Evolutionary conservation across 139 green algal species (phyloP), one percentile per base, ranked within the genome.

Genomic region (Trebouxia sp.): DNA sequence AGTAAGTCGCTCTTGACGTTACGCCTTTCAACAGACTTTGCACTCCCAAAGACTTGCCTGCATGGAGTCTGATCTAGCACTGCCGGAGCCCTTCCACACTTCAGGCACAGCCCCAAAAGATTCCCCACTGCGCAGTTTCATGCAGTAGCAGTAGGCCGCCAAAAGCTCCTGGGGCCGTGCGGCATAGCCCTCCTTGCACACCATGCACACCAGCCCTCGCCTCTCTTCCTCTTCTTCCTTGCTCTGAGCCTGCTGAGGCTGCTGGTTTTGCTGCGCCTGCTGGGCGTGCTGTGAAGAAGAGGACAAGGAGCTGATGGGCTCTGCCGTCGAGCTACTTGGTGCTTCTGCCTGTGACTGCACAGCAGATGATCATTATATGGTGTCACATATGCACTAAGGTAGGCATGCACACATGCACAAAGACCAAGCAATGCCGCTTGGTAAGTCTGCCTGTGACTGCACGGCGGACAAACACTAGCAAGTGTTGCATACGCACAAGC

Each of bases 151-250:
- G 74, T 94, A 94, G 4, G 83, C 76, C 1, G 86, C 89, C 1
- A 94, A 72, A 3, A 90, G 78, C 53, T 91, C 79, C 6, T 20
- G 39, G 1, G 90, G 90, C 20, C 80, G 78, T 12, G 86, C 43
- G 9, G 37, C 72, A 76, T 93, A 93, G 15, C 89, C 89, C 80
- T 94, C 85, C 47, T 83, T 70, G 78, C 85, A 89, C 26, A 93
- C 89, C 85, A 93, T 88, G 75, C 83, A 89, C 14, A 72, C 65
- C 24, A 84, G 22, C 38, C 84, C 85, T 0, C 72, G 75, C 17
- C 84, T 55, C 20, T 88, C 87, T 65, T 85, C 84, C 43, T 87
- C 86, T 15, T 89, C 82, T 32, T 50, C 80, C 80, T 45, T 88
- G 74, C 69, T 84, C n/a, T 30, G 12, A 32, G 45, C 72, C 72